Evolutionary conservation across 1,284 basidiomycete genomes (phyloP).

Genomic region (Pseudozyma hubeiensis): DNA sequence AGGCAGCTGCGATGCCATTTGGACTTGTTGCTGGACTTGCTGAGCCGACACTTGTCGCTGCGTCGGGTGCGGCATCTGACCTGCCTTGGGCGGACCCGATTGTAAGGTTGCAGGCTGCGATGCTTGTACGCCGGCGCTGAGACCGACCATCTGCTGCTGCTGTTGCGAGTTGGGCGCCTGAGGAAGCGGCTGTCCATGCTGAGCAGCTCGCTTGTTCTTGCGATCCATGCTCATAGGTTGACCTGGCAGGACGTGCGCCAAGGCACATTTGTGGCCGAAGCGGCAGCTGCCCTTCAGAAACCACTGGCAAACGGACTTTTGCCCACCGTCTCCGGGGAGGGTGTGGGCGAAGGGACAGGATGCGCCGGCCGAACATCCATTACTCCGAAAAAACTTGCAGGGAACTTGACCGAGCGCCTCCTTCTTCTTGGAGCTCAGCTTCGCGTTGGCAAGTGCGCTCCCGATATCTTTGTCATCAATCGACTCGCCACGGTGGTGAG

Average conservation of each 20-base stretch:
- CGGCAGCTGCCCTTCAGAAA: slow-evolving; percentile 90
- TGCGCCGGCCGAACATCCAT: slow-evolving; percentile 83
- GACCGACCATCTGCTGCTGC: slow-evolving; percentile 11
- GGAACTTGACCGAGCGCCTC: slow-evolving; percentile 94
- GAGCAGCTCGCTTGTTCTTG: slow-evolving; percentile 97
- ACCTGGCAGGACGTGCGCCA: slow-evolving; percentile 89
- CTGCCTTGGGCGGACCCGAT: slow-evolving; percentile 7
- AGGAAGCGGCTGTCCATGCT: slow-evolving; percentile 70
- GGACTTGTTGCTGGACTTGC: slow-evolving; percentile 16
- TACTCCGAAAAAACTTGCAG: slow-evolving; percentile 91
- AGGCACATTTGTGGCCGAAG: slow-evolving; percentile 90
- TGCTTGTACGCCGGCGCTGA: not conserved
- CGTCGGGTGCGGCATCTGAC: not conserved
- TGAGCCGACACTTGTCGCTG: slow-evolving; percentile 22
- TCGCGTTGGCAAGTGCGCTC: slow-evolving; percentile 64
- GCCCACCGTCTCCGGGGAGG: slow-evolving; percentile 67
- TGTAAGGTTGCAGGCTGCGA: slow-evolving; percentile 7
- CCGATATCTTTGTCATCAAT: slow-evolving; percentile 54
- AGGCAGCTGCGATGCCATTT: slow-evolving; percentile 7
- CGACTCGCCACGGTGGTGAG: slow-evolving; percentile 28
- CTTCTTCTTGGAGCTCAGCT: slow-evolving; percentile 67
- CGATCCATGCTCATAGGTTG: slow-evolving; percentile 88
- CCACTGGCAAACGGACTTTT: slow-evolving; percentile 93
- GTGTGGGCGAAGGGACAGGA: slow-evolving; percentile 93
- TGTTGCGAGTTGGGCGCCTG: slow-evolving; percentile 25